A percentile compares a stretch with the other conserved stretches of the same genome.
Conservation (phyloP, 805 yeast species). For the Osmozyma mogii region DNA sequence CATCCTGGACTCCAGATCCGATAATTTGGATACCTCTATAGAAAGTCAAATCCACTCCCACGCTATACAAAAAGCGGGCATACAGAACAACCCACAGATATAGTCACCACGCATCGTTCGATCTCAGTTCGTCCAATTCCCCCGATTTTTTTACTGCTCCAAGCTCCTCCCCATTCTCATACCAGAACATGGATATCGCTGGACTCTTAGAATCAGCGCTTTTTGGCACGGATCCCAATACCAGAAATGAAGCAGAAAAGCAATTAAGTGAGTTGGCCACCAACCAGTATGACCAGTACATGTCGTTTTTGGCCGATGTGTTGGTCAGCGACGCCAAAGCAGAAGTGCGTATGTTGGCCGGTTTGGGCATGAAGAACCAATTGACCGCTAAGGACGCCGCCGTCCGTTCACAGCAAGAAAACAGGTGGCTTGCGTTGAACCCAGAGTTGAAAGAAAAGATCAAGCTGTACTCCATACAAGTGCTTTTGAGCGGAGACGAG, state of each 20-base stretch:
- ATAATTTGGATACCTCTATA: too few relatives aligned
- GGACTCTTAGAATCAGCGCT: slow-evolving; percentile 74
- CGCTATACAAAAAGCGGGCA: too few relatives aligned
- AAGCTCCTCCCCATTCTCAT: too few relatives aligned
- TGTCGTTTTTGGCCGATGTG: slow-evolving; percentile 62
- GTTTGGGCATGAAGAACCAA: slow-evolving; percentile 79
- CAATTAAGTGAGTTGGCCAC: slow-evolving; percentile 65
- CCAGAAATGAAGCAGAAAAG: slow-evolving; percentile 71
- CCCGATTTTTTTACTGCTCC: too few relatives aligned
- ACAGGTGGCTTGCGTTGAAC: slow-evolving; percentile 68
- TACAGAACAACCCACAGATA: too few relatives aligned
- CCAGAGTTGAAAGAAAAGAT: slow-evolving; percentile 49
- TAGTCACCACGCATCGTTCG: too few relatives aligned
- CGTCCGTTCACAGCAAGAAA: slow-evolving; percentile 51
- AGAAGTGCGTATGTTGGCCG: slow-evolving; percentile 90
- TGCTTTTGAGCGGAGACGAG: slow-evolving; percentile 58
- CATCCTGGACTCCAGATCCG: too few relatives aligned
- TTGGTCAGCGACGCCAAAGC: slow-evolving; percentile 60
- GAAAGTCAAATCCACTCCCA: too few relatives aligned
- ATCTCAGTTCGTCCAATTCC: too few relatives aligned
- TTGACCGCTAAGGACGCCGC: slow-evolving; percentile 69
- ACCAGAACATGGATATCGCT: slow-evolving; percentile 57
- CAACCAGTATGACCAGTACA: slow-evolving; percentile 68
- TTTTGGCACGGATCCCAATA: slow-evolving; percentile 54
- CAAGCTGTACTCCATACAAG: slow-evolving; percentile 49